Evolutionary conservation across 2,329 filamentous ascomycete genomes (phyloP), one percentile per base, ranked within the genome.

Genomic region (Pseudogymnoascus sp.): DNA sequence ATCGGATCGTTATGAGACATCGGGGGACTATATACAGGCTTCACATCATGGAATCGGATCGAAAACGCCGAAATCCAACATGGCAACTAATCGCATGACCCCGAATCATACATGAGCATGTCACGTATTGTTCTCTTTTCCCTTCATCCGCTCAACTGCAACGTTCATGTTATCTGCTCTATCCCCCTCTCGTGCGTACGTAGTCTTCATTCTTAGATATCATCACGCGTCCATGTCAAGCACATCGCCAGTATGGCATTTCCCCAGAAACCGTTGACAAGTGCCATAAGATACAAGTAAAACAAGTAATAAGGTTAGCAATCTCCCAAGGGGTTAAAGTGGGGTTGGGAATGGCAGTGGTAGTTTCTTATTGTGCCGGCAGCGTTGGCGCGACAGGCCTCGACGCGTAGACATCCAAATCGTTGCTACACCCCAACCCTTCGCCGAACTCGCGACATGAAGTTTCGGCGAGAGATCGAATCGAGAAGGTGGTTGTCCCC

Each of bases 131-230:
- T 34, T 34, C 4, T 57, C 4, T 34, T 54, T 18, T 57, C 51
- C 51, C 29, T 57, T 57, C 29, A 34, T 57, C 51, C 51, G 51
- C n/a, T 34, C 51, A 57, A 34, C 51, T 57, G 51, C 51, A 57
- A 57, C 51, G 51, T 57, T 57, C 51, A 57, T 34, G 26, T 18
- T 57, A 34, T 57, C 29, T 54, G 29, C 29, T 57, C 10, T 57
- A 5, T 34, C 7, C 26, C 47, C n/a, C 51, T 57, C 26, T 7
- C 18, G 51, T n/a, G 21, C 12, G 29, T 34, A 5, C 12, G 29
- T 34, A 5, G 29, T 11, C 51, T 34, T 57, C 29, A 39, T 14
- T 57, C 51, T 14, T 11, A 26, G 51, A 57, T 57, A 57, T 2
- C 14, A 57, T 57, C 51, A 57, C 29, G 29, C n/a, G 51, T 57